phyloP scores from a whole-genome alignment of 1,139 yeast species.

The Scheffersomyces quercinus region DNA sequence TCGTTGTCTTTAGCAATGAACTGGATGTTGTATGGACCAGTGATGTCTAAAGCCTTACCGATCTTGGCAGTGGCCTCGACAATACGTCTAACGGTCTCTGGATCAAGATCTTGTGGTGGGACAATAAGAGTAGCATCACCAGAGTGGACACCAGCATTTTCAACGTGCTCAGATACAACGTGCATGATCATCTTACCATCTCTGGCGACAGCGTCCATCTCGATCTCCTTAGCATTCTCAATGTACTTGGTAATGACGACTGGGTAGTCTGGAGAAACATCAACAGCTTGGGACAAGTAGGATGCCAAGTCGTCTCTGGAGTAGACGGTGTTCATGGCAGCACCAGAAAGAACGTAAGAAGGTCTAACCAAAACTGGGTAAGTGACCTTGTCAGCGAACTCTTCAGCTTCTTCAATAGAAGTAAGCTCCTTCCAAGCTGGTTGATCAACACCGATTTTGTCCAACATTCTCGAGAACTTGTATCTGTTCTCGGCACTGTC shows the following conservation, averaged over 20 bases:
- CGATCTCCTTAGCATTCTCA: conserved; percentile 97
- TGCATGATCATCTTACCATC: conserved; percentile 96
- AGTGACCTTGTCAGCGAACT: conserved; percentile 85
- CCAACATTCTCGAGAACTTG: conserved; percentile 97
- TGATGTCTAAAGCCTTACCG: conserved; percentile 91
- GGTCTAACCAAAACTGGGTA: conserved; percentile 98
- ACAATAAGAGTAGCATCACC: conserved; percentile 98
- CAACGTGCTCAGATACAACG: conserved; percentile 98
- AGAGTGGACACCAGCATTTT: conserved; percentile 98
- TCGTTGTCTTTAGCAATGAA: conserved; percentile 90
- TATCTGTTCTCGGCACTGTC: conserved; percentile 98
- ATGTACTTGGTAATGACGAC: conserved; percentile 97
- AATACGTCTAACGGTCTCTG: conserved; percentile 87
- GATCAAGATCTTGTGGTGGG: conserved; percentile 94
- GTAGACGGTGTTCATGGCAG: conserved; percentile 98
- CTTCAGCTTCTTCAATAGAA: conserved; percentile 89
- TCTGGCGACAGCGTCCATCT: conserved; percentile 97
- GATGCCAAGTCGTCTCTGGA: conserved; percentile 86
- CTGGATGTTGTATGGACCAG: conserved; percentile 98
- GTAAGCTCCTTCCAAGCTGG: conserved; percentile 99
- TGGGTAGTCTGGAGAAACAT: conserved; percentile 96
- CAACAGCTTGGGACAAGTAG: conserved; percentile 90
- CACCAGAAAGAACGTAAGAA: conserved; percentile 96
- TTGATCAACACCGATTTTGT: conserved; percentile 95
- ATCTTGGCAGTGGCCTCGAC: conserved; percentile 96